phyloP scores from a whole-genome alignment of 2,329 filamentous ascomycete species.

The Microsporum audouinii region DNA sequence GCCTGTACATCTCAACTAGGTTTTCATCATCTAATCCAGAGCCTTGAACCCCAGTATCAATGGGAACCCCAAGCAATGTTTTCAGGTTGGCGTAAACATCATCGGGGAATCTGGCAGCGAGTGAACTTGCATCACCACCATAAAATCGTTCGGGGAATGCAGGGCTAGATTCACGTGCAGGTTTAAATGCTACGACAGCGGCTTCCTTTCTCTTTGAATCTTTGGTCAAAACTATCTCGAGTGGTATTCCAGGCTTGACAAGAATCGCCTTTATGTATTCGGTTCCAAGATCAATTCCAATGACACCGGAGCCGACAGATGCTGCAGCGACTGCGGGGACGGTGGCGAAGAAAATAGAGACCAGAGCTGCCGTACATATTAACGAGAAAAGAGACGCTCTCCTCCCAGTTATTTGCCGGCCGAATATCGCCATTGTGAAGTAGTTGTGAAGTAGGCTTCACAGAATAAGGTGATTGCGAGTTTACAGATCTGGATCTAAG shows the following conservation, averaged over 20 bases:
- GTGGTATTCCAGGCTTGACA: constrained; percentile 90
- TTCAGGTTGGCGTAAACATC: constrained; percentile 96
- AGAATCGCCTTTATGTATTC: constrained; percentile 94
- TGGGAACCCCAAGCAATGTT: constrained; percentile 64
- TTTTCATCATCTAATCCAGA: constrained; percentile 29
- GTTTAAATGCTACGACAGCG: constrained; percentile 88
- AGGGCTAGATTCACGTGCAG: constrained; percentile 53
- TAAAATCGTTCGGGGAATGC: constrained; percentile 80
- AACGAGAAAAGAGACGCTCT: constrained; percentile 9
- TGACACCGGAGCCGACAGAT: constrained; percentile 60
- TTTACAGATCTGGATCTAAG: background rate
- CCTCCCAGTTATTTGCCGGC: constrained; percentile 29
- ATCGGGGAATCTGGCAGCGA: constrained; percentile 75
- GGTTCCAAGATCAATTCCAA: constrained; percentile 89
- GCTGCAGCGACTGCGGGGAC: constrained; percentile 44
- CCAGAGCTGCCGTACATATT: constrained; percentile 34
- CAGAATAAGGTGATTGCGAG: background rate
- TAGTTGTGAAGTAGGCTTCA: background rate
- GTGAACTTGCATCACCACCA: constrained; percentile 78
- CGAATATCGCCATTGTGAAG: constrained; percentile 36
- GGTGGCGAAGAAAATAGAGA: constrained; percentile 43
- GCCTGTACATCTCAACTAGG: constrained; percentile 57
- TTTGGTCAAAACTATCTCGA: constrained; percentile 95
- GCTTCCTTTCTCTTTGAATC: constrained; percentile 94
- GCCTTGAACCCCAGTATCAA: constrained; percentile 37